Evolutionary conservation across 78 protist species (phyloP).

Genomic region (Guillardia theta): DNA sequence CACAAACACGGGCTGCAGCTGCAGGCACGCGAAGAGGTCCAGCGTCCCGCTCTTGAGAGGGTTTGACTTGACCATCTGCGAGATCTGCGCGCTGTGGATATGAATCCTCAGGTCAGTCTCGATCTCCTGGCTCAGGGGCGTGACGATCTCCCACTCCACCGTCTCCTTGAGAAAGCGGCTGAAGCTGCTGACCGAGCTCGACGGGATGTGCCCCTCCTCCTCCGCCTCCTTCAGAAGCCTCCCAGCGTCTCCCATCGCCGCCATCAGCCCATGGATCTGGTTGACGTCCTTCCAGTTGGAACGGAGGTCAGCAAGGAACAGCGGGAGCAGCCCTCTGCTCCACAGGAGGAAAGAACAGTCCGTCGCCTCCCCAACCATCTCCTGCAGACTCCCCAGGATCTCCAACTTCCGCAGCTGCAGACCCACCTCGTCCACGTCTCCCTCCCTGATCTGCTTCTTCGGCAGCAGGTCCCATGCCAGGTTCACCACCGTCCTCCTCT

Average conservation of each 20-base stretch:
- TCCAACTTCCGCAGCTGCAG: slow-evolving; percentile 51
- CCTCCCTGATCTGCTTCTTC: not conserved
- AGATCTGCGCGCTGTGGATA: slow-evolving; percentile 61
- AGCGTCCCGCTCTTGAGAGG: not conserved
- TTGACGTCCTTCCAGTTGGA: slow-evolving; percentile 61
- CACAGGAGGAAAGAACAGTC: slow-evolving; percentile 74
- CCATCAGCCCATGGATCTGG: slow-evolving; percentile 62
- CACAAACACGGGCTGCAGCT: not conserved
- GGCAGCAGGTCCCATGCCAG: not conserved
- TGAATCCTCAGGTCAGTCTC: slow-evolving; percentile 86
- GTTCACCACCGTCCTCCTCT: not conserved
- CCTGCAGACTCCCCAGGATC: slow-evolving; percentile 45
- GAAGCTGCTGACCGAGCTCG: not conserved
- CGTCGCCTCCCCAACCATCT: slow-evolving; percentile 17
- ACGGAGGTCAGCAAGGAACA: slow-evolving; percentile 63
- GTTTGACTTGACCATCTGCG: not conserved
- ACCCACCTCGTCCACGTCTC: slow-evolving; percentile 10
- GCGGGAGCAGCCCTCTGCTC: slow-evolving; percentile 63
- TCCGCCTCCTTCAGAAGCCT: not conserved
- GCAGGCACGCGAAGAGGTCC: not conserved
- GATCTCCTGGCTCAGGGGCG: slow-evolving; percentile 79
- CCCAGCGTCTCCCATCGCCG: slow-evolving; percentile 68
- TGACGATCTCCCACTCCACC: slow-evolving; percentile 63
- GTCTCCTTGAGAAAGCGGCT: not conserved
- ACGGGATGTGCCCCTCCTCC: not conserved